phyloP scores from a whole-genome alignment of 2,329 filamentous ascomycete species.

The Pseudogymnoascus sp. region DNA sequence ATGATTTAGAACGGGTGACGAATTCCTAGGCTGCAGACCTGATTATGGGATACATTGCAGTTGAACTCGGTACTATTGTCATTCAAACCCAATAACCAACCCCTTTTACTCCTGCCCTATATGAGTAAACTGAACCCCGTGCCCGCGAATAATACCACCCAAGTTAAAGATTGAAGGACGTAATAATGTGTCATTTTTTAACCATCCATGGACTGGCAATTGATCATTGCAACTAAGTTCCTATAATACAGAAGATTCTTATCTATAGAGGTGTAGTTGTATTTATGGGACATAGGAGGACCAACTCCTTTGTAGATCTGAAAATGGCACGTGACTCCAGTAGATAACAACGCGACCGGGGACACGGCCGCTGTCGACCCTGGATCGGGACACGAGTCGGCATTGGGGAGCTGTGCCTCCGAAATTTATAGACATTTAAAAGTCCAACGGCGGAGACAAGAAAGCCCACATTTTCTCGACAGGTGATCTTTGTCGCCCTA shows the following conservation, averaged over 20 bases:
- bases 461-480: not conserved
- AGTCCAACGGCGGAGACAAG: not conserved
- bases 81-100: not conserved
- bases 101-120: not conserved
- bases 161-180: not conserved
- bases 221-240: not conserved
- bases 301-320: not conserved
- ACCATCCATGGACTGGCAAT: not conserved
- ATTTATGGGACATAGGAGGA: not conserved
- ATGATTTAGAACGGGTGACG: not conserved
- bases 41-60: not conserved
- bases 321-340: not conserved
- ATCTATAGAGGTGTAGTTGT: not conserved
- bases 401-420: slow-evolving; percentile 5
- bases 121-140: not conserved
- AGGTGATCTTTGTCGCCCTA: not conserved
- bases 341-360: slow-evolving; percentile 3
- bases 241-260: not conserved
- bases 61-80: not conserved
- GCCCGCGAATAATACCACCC: not conserved
- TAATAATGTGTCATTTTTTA: not conserved
- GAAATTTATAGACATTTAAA: slow-evolving; percentile 2
- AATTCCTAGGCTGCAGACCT: not conserved
- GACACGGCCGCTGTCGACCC: not conserved
- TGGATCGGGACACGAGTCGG: slow-evolving; percentile 6